phyloP scores from a whole-genome alignment of 2,329 filamentous ascomycete species.

The Fusarium secorum region DNA sequence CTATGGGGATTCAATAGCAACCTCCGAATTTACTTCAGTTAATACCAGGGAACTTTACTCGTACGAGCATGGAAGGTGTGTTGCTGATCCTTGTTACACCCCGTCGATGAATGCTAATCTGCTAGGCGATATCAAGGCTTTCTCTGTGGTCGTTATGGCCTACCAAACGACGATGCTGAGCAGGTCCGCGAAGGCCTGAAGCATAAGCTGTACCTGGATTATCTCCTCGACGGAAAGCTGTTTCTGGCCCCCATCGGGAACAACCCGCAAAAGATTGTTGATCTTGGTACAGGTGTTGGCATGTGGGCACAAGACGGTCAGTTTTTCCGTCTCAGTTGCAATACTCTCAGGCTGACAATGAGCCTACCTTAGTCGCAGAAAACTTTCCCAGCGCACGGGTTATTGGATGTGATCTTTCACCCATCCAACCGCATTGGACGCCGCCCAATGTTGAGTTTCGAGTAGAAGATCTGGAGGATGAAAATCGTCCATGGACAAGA shows the following conservation, averaged over 20 bases:
- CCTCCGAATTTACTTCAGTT: conserved; percentile 53
- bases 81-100: not conserved
- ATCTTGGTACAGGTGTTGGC: conserved; percentile 59
- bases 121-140: conserved; percentile 59
- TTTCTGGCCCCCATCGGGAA: conserved; percentile 55
- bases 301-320: conserved; percentile 65
- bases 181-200: conserved; percentile 58
- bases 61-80: conserved; percentile 50
- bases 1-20: conserved; percentile 48
- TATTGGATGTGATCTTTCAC: conserved; percentile 55
- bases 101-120: conserved; percentile 9
- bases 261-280: conserved; percentile 58
- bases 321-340: conserved; percentile 17
- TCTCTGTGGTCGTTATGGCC: conserved; percentile 55
- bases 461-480: conserved; percentile 50
- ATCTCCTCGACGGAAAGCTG: conserved; percentile 54
- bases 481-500: conserved; percentile 46
- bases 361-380: conserved; percentile 51
- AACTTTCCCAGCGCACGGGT: conserved; percentile 54
- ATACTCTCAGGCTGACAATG: conserved; percentile 5
- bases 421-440: conserved; percentile 56
- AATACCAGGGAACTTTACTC: conserved; percentile 47
- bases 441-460: conserved; percentile 65
- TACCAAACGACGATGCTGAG: conserved; percentile 63
- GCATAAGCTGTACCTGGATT: conserved; percentile 57